These are phyloP conservation scores for Eucalyptus camaldulensis DNA, from an alignment of 345 rosid genomes.

Conservation along the genomic window DNA sequence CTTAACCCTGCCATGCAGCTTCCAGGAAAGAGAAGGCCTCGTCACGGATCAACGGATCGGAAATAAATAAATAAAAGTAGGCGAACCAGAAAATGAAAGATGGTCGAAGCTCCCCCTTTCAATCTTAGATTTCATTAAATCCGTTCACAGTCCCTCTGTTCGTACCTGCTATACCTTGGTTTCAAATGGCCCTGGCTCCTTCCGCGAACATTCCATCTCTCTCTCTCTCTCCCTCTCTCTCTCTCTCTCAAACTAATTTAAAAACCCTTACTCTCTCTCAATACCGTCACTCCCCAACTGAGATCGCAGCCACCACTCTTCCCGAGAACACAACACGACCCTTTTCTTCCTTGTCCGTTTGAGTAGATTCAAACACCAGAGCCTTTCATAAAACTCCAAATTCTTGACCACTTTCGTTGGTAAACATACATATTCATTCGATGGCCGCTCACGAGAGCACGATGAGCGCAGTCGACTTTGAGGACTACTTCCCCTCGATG, in stretches of 20 bases:
- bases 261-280: background rate
- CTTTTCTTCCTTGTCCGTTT: background rate
- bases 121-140: background rate
- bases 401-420: background rate
- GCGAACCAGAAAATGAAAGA: background rate
- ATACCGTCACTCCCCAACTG: background rate
- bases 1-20: slow-evolving; percentile 18
- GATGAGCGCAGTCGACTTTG: slow-evolving; percentile 14
- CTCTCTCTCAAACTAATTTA: background rate
- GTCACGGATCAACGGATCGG: background rate
- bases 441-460: background rate
- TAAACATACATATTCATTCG: background rate
- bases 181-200: background rate
- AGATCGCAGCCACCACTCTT: background rate
- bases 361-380: background rate
- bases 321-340: background rate
- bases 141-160: background rate
- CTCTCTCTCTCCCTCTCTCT: background rate
- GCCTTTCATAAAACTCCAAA: background rate
- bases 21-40: slow-evolving; percentile 32
- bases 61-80: background rate
- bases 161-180: background rate
- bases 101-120: background rate
- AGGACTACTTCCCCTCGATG: slow-evolving; percentile 58
- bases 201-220: background rate